A percentile compares a stretch with the other conserved stretches of the same genome.
Conservation (phyloP, 2,329 filamentous ascomycete species). For the Didymella exigua region DNA sequence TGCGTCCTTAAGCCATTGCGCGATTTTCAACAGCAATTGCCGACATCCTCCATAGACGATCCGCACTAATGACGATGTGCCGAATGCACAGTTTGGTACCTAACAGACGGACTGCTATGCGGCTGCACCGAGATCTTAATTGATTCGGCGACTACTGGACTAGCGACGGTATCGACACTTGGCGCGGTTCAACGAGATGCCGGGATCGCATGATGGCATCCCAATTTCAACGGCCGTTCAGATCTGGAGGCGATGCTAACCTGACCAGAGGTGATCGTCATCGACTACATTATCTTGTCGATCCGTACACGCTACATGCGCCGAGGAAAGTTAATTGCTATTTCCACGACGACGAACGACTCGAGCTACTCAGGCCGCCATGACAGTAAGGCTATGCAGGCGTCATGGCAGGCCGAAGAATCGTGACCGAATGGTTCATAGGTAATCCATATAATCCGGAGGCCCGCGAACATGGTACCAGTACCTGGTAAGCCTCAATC, state of each 20-base stretch:
- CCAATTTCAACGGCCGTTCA: conserved; percentile 7
- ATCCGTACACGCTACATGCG: conserved; percentile 6
- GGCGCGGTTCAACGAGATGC: background rate
- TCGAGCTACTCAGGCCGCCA: background rate
- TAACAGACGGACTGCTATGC: background rate
- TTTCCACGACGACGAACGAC: background rate
- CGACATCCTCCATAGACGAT: background rate
- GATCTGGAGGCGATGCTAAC: background rate
- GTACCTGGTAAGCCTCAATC: background rate
- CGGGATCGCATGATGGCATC: background rate
- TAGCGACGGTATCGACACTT: background rate
- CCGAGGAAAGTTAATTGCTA: background rate
- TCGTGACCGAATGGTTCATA: background rate
- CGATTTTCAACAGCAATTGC: background rate
- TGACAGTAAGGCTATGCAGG: background rate
- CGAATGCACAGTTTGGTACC: background rate
- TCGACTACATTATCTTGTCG: conserved; percentile 1
- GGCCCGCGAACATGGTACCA: background rate
- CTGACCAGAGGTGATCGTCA: background rate
- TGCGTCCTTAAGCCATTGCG: background rate
- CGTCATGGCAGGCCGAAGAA: background rate
- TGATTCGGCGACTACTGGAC: background rate
- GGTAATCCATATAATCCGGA: background rate
- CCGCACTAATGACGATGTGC: background rate
- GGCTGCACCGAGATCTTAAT: background rate